Evolutionary conservation across 108 stramenopile species (phyloP), one percentile per base, ranked within the genome.

Genomic region (Nitzschia putrida): DNA sequence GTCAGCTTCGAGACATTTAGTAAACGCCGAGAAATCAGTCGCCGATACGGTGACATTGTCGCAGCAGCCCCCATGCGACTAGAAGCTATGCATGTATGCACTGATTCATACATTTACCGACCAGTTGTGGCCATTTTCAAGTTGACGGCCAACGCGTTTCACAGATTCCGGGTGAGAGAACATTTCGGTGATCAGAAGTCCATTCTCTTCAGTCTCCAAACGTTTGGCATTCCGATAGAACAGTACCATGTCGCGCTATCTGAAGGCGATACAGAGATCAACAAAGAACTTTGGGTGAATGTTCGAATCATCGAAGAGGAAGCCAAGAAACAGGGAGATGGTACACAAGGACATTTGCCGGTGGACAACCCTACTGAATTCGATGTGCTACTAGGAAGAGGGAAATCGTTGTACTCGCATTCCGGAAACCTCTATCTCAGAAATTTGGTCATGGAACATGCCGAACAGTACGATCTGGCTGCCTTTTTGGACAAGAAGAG

Each of bases 371-470:
- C 72, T 21, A 42, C 42, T 9, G 54, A 66, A 9, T 42, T n/a
- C 10, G 72, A 73, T 47, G 43, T 73, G 12, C 49, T 73, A 38
- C 40, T 73, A 18, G 72, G 72, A 26, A 37, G 72, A 23, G 72
- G 72, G 29, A 56, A 41, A 51, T 56, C 53, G 2, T 52, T 53
- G 13, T 49, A 63, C 37, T 39, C 41, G 41, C 72, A 73, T 58
- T 23, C 42, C 13, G 72, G 72, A 37, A 73, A 73, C 57, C 41
- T 64, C 2, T 10, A 41, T n/a, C 42, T 73, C 22, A 37, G 72
- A 44, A 40, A 42, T 12, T 16, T 60, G 34, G 58, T 72, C 52
- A 63, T 56, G 22, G 42, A 37, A 8, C 45, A 40, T 47, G 29
- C 49, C 12, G 56, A 44, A 0, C 41, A 20, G 3, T 74, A 74